Base-by-base conservation (phyloP, 2,329 filamentous ascomycete genomes). In the Aspergillus pseudoglaucus region DNA sequence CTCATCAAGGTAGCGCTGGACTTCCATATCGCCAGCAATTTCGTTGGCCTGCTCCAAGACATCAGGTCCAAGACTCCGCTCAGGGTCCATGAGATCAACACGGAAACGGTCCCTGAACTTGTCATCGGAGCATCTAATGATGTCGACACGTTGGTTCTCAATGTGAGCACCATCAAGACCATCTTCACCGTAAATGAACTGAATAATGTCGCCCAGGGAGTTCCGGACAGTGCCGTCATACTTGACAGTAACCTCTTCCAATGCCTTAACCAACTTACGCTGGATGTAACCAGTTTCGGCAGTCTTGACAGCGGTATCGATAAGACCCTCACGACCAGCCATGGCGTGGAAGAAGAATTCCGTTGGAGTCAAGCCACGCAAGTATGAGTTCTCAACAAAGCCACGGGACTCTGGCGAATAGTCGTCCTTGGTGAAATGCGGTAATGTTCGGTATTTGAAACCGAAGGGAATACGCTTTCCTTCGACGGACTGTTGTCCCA, bases 261-360 rank as follows among this genome's bases (percentile, higher is more conserved):
- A 80, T 9, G 94, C 94, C 73, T 98, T 98, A 63, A 98, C 93
- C 41, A 98, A 80, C 77, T 94, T 90, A 73, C 93, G 88, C 72
- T 98, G 94, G 56, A 98, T 98, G 69, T 98, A 98, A 73, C 93
- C 93, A 49, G 94, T 98, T 71, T 98, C 94, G 17, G 93, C 93
- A 56, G 93, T 98, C 80, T 98, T 98, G 73, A 98, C 94, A 57
- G 93, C 93, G 45, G 93, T 98, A 79, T 98, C 93, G 60, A 98
- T 98, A 47, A 98, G 79, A 95, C 93, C 93, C 74, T 98, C 93
- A 76, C 93, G 84, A 89, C 93, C 93, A 78, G 93, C 93, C 93
- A 98, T 98, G 65, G 93, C 93, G 80, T 98, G 93, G 80, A 98
- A 98, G 76, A 96, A 98, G 74, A 98, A 98, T 60, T 98, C 93